phyloP scores from a whole-genome alignment of 495 filamentous ascomycete species.

The Articulospora tetracladia region DNA sequence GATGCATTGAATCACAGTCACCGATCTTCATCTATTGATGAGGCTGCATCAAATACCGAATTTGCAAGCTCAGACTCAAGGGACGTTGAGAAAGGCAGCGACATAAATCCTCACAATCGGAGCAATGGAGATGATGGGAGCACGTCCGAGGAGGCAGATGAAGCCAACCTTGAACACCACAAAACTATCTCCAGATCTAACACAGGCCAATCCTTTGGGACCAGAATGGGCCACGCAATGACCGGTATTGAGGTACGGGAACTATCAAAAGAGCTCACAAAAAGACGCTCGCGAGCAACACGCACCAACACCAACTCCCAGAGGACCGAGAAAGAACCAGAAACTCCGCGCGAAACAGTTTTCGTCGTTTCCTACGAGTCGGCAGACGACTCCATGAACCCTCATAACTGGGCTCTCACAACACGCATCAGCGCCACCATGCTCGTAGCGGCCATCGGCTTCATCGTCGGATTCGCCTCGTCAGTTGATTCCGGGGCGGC shows the following conservation, averaged over 20 bases:
- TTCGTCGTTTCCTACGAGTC: slow-evolving; percentile 57
- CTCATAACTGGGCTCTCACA: slow-evolving; percentile 41
- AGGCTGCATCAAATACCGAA: not conserved
- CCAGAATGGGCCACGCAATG: slow-evolving; percentile 18
- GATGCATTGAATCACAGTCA: not conserved
- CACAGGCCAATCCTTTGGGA: slow-evolving; percentile 16
- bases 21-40: slow-evolving; percentile 9
- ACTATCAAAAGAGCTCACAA: slow-evolving; percentile 7
- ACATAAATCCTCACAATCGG: not conserved
- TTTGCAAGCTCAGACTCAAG: slow-evolving; percentile 1
- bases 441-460: slow-evolving; percentile 42
- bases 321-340: slow-evolving; percentile 4
- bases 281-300: slow-evolving; percentile 3
- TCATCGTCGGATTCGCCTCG: slow-evolving; percentile 47
- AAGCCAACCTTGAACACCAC: not conserved
- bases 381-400: slow-evolving; percentile 43
- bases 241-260: slow-evolving; percentile 18
- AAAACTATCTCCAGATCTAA: not conserved
- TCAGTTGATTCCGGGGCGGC: slow-evolving; percentile 47
- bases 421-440: slow-evolving; percentile 38
- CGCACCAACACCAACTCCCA: not conserved
- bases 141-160: too few relatives aligned
- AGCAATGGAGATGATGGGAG: too few relatives aligned
- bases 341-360: slow-evolving; percentile 26
- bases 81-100: slow-evolving; percentile 9